Evolutionary conservation across 1,139 yeast genomes (phyloP), one percentile per base, ranked within the genome.

Genomic region (Schwanniomyces etchellsii): DNA sequence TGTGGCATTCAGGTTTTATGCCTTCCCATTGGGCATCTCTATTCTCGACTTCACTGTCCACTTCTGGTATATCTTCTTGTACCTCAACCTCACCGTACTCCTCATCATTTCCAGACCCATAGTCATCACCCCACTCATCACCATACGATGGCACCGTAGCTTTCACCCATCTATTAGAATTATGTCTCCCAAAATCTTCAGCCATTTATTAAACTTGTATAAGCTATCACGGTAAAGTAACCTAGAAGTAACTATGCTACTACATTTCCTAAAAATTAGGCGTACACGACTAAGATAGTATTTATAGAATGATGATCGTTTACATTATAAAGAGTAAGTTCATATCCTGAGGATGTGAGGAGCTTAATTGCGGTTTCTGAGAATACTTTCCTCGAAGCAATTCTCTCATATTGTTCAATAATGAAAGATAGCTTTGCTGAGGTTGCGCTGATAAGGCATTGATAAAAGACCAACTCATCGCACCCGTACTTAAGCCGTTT

Each of bases 391-490:
- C 70, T 25, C 64, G 55, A 64, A 89, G 68, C 32, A 81, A 74
- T 15, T 66, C 55, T 53, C 97, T 73, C 81, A 86, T 81, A 43
- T 81, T 79, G 56, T 86, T 86, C 55, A 89, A 67, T 44, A 89
- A 65, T 10, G 89, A 74, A 44, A 86, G 55, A 52, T 82, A 89
- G 18, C 82, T 69, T 60, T 88, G 96, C 45, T 77, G 70, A 4
- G 89, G 84, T 48, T 75, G 72, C 35, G 69, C 67, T 21, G 67
- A 53, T 64, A 89, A 62, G 15, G 83, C 93, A 39, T 73, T 70
- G 37, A 86, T 74, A 49, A 89, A 88, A 1, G 96, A 83, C 70
- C 81, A 86, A 30, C 95, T 82, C 95, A 89, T 85, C 14, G 97
- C 97, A 35, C 97, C 97, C 0, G 95, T 86, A 26, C 83, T 77